phyloP scores from a whole-genome alignment of 2,329 filamentous ascomycete genomes.

The Fonsecaea pugnacius region DNA sequence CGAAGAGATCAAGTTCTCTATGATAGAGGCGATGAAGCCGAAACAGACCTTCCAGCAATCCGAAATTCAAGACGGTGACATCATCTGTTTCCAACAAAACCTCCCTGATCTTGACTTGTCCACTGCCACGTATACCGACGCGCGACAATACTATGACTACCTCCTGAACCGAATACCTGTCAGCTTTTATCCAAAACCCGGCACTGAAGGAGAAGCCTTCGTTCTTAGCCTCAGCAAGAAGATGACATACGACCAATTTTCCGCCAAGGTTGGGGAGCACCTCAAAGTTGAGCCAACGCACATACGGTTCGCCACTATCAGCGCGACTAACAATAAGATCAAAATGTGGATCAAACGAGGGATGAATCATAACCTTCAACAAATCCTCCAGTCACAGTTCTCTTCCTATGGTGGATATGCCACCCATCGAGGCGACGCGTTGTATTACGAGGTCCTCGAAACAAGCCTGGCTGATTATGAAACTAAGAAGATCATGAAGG shows the following conservation, averaged over 20 bases:
- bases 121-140: slow-evolving; percentile 65
- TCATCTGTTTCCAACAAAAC: slow-evolving; percentile 86
- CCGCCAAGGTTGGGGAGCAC: slow-evolving; percentile 78
- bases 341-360: slow-evolving; percentile 77
- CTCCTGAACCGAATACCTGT: slow-evolving; percentile 81
- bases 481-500: slow-evolving; percentile 82
- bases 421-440: slow-evolving; percentile 72
- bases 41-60: slow-evolving; percentile 88
- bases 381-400: slow-evolving; percentile 77
- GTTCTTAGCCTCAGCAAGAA: slow-evolving; percentile 80
- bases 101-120: slow-evolving; percentile 48
- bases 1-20: slow-evolving; percentile 97
- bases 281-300: slow-evolving; percentile 81
- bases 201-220: slow-evolving; percentile 66
- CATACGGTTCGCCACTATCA: slow-evolving; percentile 87
- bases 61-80: slow-evolving; percentile 95
- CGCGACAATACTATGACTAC: slow-evolving; percentile 89
- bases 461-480: slow-evolving; percentile 93
- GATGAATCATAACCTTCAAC: slow-evolving; percentile 70
- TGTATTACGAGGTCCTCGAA: slow-evolving; percentile 92
- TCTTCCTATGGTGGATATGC: slow-evolving; percentile 69
- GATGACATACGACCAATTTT: slow-evolving; percentile 85
- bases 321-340: slow-evolving; percentile 73
- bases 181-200: slow-evolving; percentile 69
- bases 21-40: slow-evolving; percentile 93